A percentile compares a stretch with the other conserved stretches of the same genome.
These are phyloP conservation scores for Auricularia cornea DNA, from an alignment of 768 basidiomycete genomes.

Conservation along the genomic window DNA sequence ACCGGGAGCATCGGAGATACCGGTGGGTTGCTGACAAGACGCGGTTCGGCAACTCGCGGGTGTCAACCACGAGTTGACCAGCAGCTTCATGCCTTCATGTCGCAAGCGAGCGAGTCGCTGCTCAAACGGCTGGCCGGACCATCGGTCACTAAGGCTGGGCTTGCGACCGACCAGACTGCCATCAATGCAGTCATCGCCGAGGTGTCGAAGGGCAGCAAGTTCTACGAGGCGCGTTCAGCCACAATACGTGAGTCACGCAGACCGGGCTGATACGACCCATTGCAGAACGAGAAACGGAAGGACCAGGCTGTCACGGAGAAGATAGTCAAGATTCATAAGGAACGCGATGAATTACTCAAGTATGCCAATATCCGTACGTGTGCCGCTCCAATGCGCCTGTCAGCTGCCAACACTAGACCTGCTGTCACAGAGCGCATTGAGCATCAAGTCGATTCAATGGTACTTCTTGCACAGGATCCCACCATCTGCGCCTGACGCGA, in stretches of 20 bases:
- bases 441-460: constrained; percentile 57
- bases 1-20: not conserved
- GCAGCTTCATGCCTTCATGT: not conserved
- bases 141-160: constrained; percentile 81
- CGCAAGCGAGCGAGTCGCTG: constrained; percentile 24
- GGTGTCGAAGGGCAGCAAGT: constrained; percentile 88
- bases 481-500: no score
- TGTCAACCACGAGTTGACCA: not conserved
- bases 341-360: constrained; percentile 48
- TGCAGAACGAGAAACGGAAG: constrained; percentile 80
- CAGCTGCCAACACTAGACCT: constrained; percentile 5
- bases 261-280: constrained; percentile 2
- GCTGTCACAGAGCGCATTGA: constrained; percentile 48
- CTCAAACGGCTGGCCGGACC: constrained; percentile 79
- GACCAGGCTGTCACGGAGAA: constrained; percentile 76
- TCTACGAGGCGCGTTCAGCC: constrained; percentile 57
- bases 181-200: constrained; percentile 86
- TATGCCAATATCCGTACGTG: constrained; percentile 52
- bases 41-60: not conserved
- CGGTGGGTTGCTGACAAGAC: not conserved
- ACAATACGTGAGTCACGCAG: not conserved
- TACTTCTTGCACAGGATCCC: constrained; percentile 26
- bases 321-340: constrained; percentile 60
- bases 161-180: constrained; percentile 70
- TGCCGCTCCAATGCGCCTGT: constrained; percentile 6